A percentile compares a stretch with the other conserved stretches of the same genome.
These are phyloP conservation scores for Spergularia bocconei DNA, from an alignment of 148 eudicot species.

Conservation along the genomic window DNA sequence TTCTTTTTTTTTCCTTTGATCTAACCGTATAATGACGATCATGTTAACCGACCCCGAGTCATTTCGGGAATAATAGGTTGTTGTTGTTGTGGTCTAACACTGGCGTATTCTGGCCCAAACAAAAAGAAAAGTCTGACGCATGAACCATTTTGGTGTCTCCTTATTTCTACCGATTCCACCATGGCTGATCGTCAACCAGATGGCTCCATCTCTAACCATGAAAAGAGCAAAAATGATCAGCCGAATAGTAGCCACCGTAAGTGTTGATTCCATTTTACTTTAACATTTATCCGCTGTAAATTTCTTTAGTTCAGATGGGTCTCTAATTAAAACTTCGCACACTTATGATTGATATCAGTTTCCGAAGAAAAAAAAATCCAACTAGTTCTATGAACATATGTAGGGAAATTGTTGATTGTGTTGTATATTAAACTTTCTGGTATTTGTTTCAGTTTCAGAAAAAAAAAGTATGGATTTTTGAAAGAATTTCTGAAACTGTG, in stretches of 20 bases:
- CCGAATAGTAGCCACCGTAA: slow-evolving; percentile 2
- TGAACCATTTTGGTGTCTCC: no score
- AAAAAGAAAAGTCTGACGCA: no score
- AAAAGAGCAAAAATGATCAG: neutral
- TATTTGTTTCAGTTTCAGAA: no score
- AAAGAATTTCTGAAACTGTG: no score
- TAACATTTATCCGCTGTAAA: neutral
- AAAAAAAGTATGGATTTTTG: no score
- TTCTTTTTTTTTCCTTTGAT: no score
- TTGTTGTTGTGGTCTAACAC: no score
- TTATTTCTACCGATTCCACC: neutral
- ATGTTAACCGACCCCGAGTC: no score
- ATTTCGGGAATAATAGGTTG: no score
- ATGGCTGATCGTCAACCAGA: slow-evolving; percentile 23
- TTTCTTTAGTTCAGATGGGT: neutral
- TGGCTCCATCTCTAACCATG: neutral
- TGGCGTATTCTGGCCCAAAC: no score
- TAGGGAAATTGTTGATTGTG: neutral
- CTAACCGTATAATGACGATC: no score
- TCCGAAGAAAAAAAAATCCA: neutral
- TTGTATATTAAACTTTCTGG: neutral
- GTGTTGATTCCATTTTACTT: neutral
- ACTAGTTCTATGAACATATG: neutral
- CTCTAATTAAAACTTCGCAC: no score
- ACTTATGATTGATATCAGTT: neutral